Base-by-base conservation (phyloP, 192 early-diverging fungal species). In the Coemansia sp. region DNA sequence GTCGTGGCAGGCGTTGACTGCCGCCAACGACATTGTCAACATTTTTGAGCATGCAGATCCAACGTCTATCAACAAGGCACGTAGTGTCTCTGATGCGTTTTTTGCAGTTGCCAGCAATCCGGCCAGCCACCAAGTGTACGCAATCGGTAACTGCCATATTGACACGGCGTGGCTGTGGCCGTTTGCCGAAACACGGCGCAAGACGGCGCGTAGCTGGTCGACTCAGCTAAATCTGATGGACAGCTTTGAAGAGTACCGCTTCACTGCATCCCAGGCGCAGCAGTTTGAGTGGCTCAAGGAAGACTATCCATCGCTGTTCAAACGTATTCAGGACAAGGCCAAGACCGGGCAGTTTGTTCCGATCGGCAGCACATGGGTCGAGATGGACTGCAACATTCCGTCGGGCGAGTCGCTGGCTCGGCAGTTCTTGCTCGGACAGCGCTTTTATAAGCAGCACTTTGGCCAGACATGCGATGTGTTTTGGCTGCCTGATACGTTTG, bases 351-450 rank as follows among this genome's bases (percentile, higher is more conserved):
- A 89, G 71, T 98, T 99, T 70, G 83, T 96, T 47, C 93, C 93
- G 6, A 95, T 97, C 55, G 97, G 97, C 24, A 93, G 91, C 0
- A 93, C 94, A 23, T 98, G 95, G 96, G 87, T 97, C 15, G 97
- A 99, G 71, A 98, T 97, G 94, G 97, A 99, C 76, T 92, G 90
- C 76, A 98, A 99, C 81, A 78, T 99, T 46, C 97, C 97, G 5
- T 91, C 89, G 31, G 97, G 97, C n/a, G 97, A 99, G 72, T 86
- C 92, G 3, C 70, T 99, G 28, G 89, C 86, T 55, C 85, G 97
- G 14, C 97, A 99, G 73, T 96, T 99, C 79, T 71, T 98, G 17
- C 91, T 93, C 36, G 97, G 93, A 0, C 94, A 97, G 70, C 83
- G 90, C 7, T 98, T 86, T 79, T 95, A 92, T 71, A 85, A 93